Evolutionary conservation across 2,329 filamentous ascomycete genomes (phyloP).

Genomic region (Colletotrichum echinochloae): DNA sequence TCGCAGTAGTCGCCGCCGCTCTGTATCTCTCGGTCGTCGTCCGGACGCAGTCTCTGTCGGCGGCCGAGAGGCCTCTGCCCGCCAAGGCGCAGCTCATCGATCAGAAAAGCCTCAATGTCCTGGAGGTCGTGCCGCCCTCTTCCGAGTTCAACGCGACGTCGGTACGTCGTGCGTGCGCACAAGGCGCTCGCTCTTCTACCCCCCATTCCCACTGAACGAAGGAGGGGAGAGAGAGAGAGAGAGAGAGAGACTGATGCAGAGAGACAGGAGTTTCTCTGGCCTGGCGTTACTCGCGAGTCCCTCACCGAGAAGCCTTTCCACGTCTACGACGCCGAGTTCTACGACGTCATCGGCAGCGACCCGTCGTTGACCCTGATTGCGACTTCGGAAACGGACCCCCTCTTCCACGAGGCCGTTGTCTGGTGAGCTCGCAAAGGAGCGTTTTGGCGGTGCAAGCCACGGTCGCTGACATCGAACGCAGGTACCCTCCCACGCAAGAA

Average conservation of each 20-base stretch:
- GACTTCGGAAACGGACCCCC: slow-evolving; percentile 55
- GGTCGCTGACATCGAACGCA: background rate
- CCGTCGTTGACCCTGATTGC: slow-evolving; percentile 64
- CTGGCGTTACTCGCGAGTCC: slow-evolving; percentile 54
- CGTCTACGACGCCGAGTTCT: slow-evolving; percentile 64
- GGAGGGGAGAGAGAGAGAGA: no score
- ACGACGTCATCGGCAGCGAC: slow-evolving; percentile 60
- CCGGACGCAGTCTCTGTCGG: slow-evolving; percentile 36
- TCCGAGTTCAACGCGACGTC: slow-evolving; percentile 51
- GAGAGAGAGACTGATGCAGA: background rate
- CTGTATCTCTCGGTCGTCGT: slow-evolving; percentile 6
- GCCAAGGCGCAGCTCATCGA: slow-evolving; percentile 55
- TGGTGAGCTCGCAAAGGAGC: slow-evolving; percentile 49
- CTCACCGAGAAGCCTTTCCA: slow-evolving; percentile 55
- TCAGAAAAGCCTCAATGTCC: slow-evolving; percentile 57
- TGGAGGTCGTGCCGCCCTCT: slow-evolving; percentile 54
- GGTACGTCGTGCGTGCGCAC: slow-evolving; percentile 44
- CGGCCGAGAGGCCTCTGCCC: slow-evolving; percentile 23
- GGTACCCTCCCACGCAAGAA: slow-evolving; percentile 59
- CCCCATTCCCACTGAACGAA: no score
- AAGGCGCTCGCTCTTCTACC: background rate
- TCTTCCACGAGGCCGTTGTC: slow-evolving; percentile 68
- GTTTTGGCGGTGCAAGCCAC: background rate
- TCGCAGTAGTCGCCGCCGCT: slow-evolving; percentile 19
- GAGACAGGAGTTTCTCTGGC: slow-evolving; percentile 57